Evolutionary conservation across 2,329 filamentous ascomycete genomes (phyloP).

Genomic region (Fusarium aywerte): DNA sequence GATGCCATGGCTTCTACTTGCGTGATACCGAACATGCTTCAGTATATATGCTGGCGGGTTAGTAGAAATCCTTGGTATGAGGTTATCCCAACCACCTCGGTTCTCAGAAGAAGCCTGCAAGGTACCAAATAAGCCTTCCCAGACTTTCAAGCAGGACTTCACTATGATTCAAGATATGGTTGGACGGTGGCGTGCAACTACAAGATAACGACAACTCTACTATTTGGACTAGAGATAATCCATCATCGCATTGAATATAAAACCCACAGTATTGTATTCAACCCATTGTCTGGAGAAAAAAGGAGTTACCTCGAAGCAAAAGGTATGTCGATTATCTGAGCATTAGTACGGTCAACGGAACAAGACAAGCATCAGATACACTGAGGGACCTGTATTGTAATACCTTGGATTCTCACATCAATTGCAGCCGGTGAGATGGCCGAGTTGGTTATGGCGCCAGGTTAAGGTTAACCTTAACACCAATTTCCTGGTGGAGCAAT

Average conservation of each 20-base stretch:
- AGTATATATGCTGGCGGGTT: not conserved
- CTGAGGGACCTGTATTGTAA: fast-evolving
- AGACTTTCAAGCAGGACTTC: not conserved
- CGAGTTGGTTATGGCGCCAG: conserved; percentile 53
- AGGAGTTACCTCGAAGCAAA: not conserved
- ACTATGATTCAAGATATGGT: not conserved
- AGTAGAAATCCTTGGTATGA: too few relatives aligned
- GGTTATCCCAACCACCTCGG: not conserved
- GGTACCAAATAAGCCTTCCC: not conserved
- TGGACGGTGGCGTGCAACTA: not conserved
- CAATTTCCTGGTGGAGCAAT: conserved; percentile 50
- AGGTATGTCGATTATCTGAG: not conserved
- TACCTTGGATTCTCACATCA: fast-evolving
- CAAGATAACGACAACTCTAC: not conserved
- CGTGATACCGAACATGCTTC: not conserved
- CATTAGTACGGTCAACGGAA: not conserved
- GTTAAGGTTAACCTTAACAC: conserved; percentile 50
- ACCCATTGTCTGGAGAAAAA: not conserved
- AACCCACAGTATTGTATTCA: fast-evolving
- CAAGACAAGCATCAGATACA: too few relatives aligned
- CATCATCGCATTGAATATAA: fast-evolving
- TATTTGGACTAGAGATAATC: not conserved
- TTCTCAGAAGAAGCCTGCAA: not conserved
- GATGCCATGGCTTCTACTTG: not conserved
- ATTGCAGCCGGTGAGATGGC: conserved; percentile 48